A percentile compares a stretch with the other conserved stretches of the same genome.
Evolutionary conservation across 495 filamentous ascomycete species (phyloP).

Genomic region (Daldinia grandis): DNA sequence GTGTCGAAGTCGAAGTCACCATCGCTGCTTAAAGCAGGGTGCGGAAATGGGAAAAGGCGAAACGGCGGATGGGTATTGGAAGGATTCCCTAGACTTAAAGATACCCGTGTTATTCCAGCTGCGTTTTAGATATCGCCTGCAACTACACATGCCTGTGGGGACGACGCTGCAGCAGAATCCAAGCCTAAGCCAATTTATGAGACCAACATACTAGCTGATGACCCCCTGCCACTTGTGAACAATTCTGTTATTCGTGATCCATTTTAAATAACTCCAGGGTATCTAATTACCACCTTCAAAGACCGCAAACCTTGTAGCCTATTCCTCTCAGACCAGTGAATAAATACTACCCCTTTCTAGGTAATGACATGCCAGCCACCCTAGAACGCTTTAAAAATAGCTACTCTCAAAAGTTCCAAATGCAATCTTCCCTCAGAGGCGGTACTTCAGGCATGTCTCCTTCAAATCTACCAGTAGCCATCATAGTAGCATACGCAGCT

Average conservation of each 20-base stretch:
- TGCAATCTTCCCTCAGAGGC: conserved; percentile 75
- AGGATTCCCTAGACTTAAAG: conserved; percentile 8
- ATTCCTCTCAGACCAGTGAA: background rate
- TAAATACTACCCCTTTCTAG: conserved; percentile 1
- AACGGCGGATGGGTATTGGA: conserved; percentile 1
- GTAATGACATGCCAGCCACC: background rate
- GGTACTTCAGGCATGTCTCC: conserved; percentile 73
- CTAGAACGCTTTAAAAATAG: background rate
- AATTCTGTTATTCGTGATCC: conserved; percentile 3
- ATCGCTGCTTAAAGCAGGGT: conserved; percentile 83
- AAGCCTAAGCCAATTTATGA: conserved; percentile 14
- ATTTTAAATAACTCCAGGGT: conserved; percentile 20
- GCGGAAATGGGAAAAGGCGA: conserved; percentile 6
- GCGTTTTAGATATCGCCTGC: conserved; percentile 9
- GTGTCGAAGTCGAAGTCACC: conserved; percentile 99
- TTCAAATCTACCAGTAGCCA: conserved; percentile 68
- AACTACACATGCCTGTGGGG: conserved; percentile 6
- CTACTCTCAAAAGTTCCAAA: conserved; percentile 69
- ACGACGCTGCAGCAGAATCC: conserved; percentile 11
- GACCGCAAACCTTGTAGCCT: background rate
- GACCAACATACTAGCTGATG: background rate
- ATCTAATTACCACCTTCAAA: conserved; percentile 20
- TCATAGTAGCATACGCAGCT: conserved; percentile 66
- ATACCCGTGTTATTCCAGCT: conserved; percentile 9
- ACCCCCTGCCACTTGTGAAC: background rate